phyloP scores from a whole-genome alignment of 23 red algal species.

The Cyanidiococcus yangmingshanensis region DNA sequence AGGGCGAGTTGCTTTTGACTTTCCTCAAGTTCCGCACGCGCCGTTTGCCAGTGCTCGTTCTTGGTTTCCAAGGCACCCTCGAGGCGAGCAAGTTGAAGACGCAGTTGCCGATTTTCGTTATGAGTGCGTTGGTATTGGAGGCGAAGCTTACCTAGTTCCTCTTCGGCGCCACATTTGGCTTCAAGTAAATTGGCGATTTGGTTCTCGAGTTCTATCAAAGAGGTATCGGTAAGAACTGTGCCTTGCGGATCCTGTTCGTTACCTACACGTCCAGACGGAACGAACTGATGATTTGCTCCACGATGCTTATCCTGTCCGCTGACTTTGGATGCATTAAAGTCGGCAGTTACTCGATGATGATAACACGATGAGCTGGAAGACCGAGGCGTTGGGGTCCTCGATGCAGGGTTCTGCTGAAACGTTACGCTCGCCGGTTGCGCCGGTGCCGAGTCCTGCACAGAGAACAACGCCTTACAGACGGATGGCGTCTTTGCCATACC shows the following conservation, averaged over 20 bases:
- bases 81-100: background rate
- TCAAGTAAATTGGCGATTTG: background rate
- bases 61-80: conserved; percentile 7
- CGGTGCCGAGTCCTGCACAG: background rate
- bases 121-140: background rate
- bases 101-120: background rate
- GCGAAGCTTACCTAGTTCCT: background rate
- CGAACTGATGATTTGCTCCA: too few species aligned
- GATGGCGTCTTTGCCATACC: background rate
- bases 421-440: too few species aligned
- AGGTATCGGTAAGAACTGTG: background rate
- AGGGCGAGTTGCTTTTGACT: background rate
- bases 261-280: too few species aligned
- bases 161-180: background rate
- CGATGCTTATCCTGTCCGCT: too few species aligned
- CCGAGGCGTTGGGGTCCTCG: background rate
- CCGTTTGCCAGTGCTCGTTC: background rate
- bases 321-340: too few species aligned
- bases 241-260: too few species aligned
- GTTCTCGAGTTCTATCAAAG: background rate
- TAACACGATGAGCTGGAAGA: background rate
- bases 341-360: background rate
- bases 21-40: background rate
- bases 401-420: too few species aligned
- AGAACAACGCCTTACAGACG: background rate